These are phyloP conservation scores for Canariomyces notabilis DNA, from an alignment of 2,329 filamentous ascomycete genomes.

Conservation along the genomic window DNA sequence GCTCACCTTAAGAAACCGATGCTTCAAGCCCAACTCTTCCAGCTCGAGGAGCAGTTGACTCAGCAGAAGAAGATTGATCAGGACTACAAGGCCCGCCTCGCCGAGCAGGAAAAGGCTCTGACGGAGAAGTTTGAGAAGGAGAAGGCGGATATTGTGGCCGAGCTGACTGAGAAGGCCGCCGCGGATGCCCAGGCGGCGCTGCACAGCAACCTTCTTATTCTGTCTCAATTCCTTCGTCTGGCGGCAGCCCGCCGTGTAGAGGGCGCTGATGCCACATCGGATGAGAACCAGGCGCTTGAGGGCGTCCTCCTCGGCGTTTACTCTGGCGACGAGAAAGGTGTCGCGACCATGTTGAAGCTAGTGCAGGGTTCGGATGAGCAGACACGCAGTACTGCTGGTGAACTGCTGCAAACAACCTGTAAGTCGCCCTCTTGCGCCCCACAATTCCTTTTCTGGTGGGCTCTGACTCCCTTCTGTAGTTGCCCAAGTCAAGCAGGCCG, in stretches of 20 bases:
- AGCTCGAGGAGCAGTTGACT: constrained; percentile 67
- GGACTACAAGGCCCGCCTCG: constrained; percentile 60
- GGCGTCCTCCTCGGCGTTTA: constrained; percentile 75
- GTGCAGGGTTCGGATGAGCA: constrained; percentile 66
- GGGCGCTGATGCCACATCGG: constrained; percentile 57
- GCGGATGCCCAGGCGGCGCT: constrained; percentile 52
- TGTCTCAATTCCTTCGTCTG: constrained; percentile 76
- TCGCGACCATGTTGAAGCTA: constrained; percentile 70
- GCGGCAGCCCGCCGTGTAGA: constrained; percentile 71
- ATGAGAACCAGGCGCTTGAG: constrained; percentile 77
- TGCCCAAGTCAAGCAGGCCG: constrained; percentile 52
- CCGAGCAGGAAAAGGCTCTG: constrained; percentile 53
- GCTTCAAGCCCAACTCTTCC: constrained; percentile 61
- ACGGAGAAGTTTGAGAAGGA: constrained; percentile 48
- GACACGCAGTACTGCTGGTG: constrained; percentile 60
- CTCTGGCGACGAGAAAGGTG: constrained; percentile 68
- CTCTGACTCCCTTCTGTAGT: constrained; percentile 37
- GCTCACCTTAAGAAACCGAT: constrained; percentile 72
- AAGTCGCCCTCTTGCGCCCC: constrained; percentile 22
- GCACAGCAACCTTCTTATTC: constrained; percentile 59
- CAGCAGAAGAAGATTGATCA: constrained; percentile 72
- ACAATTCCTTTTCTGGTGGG: not conserved
- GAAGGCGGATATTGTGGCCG: constrained; percentile 49
- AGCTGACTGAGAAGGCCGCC: constrained; percentile 51
- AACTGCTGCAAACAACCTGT: constrained; percentile 67